Percentiles rank a stretch among this genome's conserved stretches.
Conservation (phyloP, 192 early-diverging fungal genomes). For the Rhizophagus clarus region DNA sequence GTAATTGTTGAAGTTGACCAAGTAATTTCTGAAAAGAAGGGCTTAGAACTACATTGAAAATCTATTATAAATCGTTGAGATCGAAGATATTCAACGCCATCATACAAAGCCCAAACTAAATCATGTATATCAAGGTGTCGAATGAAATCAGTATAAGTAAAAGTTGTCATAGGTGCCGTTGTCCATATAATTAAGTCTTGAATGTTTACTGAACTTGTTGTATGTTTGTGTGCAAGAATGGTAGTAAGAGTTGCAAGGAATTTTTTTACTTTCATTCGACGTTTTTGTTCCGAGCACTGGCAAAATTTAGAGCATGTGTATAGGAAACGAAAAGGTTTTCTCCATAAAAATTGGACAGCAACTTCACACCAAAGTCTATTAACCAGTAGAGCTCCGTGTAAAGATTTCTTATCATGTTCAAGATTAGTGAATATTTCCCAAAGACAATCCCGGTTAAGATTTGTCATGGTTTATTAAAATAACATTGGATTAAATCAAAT, state of each 20-base stretch:
- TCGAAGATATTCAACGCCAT: conserved; percentile 9
- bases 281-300: not conserved
- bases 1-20: not conserved
- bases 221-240: not conserved
- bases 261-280: not conserved
- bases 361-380: conserved; percentile 12
- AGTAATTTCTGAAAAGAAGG: not conserved
- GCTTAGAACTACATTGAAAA: not conserved
- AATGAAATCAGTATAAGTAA: not conserved
- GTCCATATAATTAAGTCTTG: conserved; percentile 9
- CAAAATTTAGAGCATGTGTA: not conserved
- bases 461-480: not conserved
- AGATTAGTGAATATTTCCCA: conserved; percentile 18
- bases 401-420: conserved; percentile 1
- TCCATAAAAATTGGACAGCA: conserved; percentile 21
- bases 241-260: conserved; percentile 1
- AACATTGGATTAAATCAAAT: too few relatives aligned
- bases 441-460: conserved; percentile 4
- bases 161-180: not conserved
- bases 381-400: not conserved
- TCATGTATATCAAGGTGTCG: not conserved
- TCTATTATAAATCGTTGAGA: not conserved
- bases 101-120: not conserved
- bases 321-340: conserved; percentile 8
- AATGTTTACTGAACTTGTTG: not conserved